phyloP scores from a whole-genome alignment of 495 filamentous ascomycete genomes.

The Entonaema liquescens region DNA sequence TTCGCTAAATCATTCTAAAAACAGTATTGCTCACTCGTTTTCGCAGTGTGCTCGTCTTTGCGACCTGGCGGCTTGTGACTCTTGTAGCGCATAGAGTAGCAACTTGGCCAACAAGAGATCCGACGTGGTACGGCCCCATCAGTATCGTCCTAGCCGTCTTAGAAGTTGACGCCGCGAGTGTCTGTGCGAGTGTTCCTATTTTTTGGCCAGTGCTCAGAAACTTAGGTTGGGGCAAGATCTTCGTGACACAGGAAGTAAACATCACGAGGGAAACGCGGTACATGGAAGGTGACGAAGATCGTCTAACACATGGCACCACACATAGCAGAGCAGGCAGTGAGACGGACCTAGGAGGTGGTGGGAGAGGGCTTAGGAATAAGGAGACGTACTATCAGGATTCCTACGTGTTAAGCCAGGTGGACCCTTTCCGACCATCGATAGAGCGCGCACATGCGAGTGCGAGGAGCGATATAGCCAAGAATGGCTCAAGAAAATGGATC shows the following conservation, averaged over 20 bases:
- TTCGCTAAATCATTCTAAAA: neutral
- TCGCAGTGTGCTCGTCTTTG: constrained; percentile 45
- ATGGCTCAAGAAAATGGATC: constrained; percentile 31
- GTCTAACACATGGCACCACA: constrained; percentile 35
- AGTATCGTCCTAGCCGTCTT: constrained; percentile 45
- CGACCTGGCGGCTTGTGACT: constrained; percentile 46
- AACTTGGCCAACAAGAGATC: constrained; percentile 45
- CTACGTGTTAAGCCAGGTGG: constrained; percentile 38
- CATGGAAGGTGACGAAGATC: constrained; percentile 39
- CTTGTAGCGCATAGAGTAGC: constrained; percentile 42
- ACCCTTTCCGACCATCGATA: constrained; percentile 33
- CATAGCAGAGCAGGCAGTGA: constrained; percentile 34
- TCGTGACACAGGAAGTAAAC: constrained; percentile 46
- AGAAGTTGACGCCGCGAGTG: constrained; percentile 45
- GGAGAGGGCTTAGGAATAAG: constrained; percentile 20
- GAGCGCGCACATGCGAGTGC: constrained; percentile 29
- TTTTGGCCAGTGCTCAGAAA: constrained; percentile 40
- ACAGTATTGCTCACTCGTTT: neutral
- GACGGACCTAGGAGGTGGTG: constrained; percentile 16
- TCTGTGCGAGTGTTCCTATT: constrained; percentile 52
- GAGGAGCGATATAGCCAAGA: constrained; percentile 27
- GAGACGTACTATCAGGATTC: constrained; percentile 41
- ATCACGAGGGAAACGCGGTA: constrained; percentile 44
- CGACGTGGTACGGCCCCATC: constrained; percentile 48
- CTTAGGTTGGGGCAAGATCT: constrained; percentile 40